These are phyloP conservation scores for Pythium phragmitis DNA, from an alignment of 352 stramenopile species.

Conservation along the genomic window DNA sequence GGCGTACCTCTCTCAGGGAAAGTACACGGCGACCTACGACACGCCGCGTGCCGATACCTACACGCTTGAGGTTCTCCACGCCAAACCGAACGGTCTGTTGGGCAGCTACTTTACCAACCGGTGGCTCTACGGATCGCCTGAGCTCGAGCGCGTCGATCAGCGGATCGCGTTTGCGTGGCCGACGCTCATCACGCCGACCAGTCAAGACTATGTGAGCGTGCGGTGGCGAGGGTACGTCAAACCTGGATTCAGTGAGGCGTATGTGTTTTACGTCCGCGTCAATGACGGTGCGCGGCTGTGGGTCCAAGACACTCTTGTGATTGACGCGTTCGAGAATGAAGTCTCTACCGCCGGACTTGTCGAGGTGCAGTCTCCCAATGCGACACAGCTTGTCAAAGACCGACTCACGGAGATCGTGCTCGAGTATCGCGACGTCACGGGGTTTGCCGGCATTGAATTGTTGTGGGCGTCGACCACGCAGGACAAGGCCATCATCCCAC, in stretches of 20 bases:
- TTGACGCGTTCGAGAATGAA: constrained; percentile 84
- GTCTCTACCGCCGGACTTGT: constrained; percentile 14
- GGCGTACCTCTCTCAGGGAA: constrained; percentile 55
- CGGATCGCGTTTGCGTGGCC: constrained; percentile 92
- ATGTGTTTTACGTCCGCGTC: constrained; percentile 72
- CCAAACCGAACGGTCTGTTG: constrained; percentile 75
- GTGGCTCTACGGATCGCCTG: constrained; percentile 89
- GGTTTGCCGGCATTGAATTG: constrained; percentile 78
- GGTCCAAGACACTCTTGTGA: constrained; percentile 74
- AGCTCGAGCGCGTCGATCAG: constrained; percentile 84
- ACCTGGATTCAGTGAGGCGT: constrained; percentile 80
- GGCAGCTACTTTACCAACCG: constrained; percentile 96
- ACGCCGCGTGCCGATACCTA: constrained; percentile 87
- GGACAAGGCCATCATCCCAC: constrained; percentile 82
- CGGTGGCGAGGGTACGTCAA: constrained; percentile 90
- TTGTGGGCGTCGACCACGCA: constrained; percentile 90
- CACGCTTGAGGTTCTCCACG: constrained; percentile 79
- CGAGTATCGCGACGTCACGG: constrained; percentile 93
- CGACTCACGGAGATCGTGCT: constrained; percentile 52
- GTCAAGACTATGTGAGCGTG: constrained; percentile 93
- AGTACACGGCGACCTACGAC: constrained; percentile 89
- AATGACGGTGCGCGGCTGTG: constrained; percentile 88
- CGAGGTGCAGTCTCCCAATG: constrained; percentile 20
- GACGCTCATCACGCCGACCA: constrained; percentile 88
- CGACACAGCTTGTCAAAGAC: constrained; percentile 25